Evolutionary conservation across 805 yeast species (phyloP), one percentile per base, ranked within the genome.

Genomic region (Monosporozyma servazzii): DNA sequence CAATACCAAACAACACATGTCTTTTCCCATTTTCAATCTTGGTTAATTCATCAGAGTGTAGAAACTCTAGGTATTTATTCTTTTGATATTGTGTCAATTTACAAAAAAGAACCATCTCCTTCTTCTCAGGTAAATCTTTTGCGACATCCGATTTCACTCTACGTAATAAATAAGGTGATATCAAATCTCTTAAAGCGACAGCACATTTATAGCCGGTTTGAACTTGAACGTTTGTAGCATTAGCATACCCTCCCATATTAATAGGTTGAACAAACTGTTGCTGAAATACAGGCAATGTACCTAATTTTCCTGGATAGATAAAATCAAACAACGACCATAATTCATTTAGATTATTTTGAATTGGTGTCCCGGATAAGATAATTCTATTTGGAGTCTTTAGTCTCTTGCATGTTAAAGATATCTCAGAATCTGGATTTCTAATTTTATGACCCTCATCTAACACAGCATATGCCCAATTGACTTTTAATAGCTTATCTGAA

Each of bases 181-280:
- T 88, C 57, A 91, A 69, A 59, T 93, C 96, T 48, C 96, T 74
- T 49, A 93, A 70, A 2, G 91, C 83, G 4, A 90, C 93, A 0
- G 99, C 99, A 71, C 98, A 93, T 64, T 88, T 88, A 63, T 88
- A 90, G 1, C 97, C 96, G 1, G 97, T 84, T 63, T 91, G 97
- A 0, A 93, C 98, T 64, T 93, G 97, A 3, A 93, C 79, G 64
- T 93, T 93, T 1, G 95, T 82, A 0, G 99, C 98, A 71, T 91
- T 93, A 1, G 99, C 96, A 69, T 93, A 93, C 0, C 99, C 99
- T n/a, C 99, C 99, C 64, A 87, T 76, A 62, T 89, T 91, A 45
- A 93, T 93, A 0, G 99, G 99, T 5, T 83, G 74, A 2, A 96
- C 85, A 66, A 93, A 93, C 65, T 93, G 96, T 49, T 79, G 85